phyloP scores from a whole-genome alignment of 1,284 basidiomycete genomes.

The Xanthoconium separans region DNA sequence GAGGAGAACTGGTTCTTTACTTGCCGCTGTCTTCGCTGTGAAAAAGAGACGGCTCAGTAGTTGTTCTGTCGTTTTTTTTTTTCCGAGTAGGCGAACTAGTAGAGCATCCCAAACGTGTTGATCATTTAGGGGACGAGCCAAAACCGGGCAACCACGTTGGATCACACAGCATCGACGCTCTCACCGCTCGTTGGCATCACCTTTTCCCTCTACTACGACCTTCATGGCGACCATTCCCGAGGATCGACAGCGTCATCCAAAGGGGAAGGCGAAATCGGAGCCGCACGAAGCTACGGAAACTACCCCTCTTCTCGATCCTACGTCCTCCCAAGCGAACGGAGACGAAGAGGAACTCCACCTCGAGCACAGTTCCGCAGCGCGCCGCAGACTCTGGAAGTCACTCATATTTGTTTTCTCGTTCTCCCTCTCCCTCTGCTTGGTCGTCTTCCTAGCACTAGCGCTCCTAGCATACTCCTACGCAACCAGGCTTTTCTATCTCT shows the following conservation, averaged over 20 bases:
- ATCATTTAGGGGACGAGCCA: constrained; percentile 2
- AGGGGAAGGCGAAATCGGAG: constrained; percentile 33
- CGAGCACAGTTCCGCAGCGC: constrained; percentile 14
- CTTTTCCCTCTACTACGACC: constrained; percentile 10
- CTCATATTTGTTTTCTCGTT: constrained; percentile 29
- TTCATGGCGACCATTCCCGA: constrained; percentile 24
- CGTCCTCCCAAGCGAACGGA: constrained; percentile 18
- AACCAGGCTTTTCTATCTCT: constrained; percentile 50
- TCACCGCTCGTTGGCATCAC: not conserved
- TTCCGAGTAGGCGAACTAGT: not conserved
- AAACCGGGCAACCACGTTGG: constrained; percentile 20
- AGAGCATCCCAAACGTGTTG: not conserved
- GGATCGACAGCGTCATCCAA: constrained; percentile 13
- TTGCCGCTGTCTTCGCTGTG: constrained; percentile 43
- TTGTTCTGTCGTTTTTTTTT: not conserved
- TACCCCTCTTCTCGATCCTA: constrained; percentile 32
- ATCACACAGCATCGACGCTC: constrained; percentile 6
- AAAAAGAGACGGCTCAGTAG: constrained; percentile 11
- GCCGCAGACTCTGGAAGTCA: constrained; percentile 28
- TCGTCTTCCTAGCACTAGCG: constrained; percentile 42
- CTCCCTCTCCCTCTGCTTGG: constrained; percentile 40
- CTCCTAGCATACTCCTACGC: constrained; percentile 65
- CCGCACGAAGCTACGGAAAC: constrained; percentile 29
- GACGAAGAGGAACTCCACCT: constrained; percentile 15
- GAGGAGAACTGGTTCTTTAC: constrained; percentile 52